Percentiles rank a stretch among this genome's conserved stretches.
Evolutionary conservation across 345 rosid species (phyloP).

Genomic region (Eucalyptus virginea): DNA sequence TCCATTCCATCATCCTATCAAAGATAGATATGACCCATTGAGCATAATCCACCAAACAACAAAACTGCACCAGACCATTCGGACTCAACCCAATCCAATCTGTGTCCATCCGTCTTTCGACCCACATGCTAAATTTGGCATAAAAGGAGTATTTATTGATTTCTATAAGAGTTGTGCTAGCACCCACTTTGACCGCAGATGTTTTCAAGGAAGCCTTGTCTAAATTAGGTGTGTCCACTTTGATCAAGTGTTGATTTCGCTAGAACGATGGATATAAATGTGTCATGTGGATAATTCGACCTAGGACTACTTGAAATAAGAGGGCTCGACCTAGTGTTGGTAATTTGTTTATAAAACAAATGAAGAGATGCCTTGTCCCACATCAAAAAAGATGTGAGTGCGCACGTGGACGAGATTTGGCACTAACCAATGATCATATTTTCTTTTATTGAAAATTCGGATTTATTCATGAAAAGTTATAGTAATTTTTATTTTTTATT

Average conservation of each 20-base stretch:
- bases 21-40: background rate
- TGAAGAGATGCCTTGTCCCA: too few relatives aligned
- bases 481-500: too few relatives aligned
- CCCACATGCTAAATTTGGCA: background rate
- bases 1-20: background rate
- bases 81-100: background rate
- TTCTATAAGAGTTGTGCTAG: background rate
- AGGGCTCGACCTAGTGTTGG: too few relatives aligned
- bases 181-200: background rate
- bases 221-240: background rate
- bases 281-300: background rate
- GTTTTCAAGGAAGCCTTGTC: background rate
- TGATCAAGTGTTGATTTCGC: background rate
- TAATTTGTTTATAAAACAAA: too few relatives aligned
- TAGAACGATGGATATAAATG: accelerated
- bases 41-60: background rate
- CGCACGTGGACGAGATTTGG: too few relatives aligned
- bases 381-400: too few relatives aligned
- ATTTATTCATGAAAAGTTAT: too few relatives aligned
- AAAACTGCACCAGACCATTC: background rate
- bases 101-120: background rate
- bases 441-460: too few relatives aligned
- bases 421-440: too few relatives aligned
- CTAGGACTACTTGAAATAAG: too few relatives aligned
- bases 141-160: background rate